phyloP scores from a whole-genome alignment of 768 basidiomycete species.

The Sarcomyxa edulis region DNA sequence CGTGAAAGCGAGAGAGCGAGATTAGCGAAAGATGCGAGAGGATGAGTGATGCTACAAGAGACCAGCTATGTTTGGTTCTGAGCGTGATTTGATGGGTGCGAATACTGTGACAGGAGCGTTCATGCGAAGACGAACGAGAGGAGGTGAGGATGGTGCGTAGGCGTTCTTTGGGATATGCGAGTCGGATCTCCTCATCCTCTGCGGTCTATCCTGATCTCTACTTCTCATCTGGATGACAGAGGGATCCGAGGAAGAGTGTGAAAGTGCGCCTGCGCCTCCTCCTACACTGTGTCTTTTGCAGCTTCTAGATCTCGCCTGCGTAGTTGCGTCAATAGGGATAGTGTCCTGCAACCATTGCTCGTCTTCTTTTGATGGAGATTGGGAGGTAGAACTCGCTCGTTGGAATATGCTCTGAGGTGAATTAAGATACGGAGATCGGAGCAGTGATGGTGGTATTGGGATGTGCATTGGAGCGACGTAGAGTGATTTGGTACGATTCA shows the following conservation, averaged over 20 bases:
- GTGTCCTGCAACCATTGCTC: conserved; percentile 65
- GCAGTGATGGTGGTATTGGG: conserved; percentile 58
- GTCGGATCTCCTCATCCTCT: conserved; percentile 3
- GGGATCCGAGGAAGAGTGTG: too few species aligned
- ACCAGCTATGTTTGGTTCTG: conserved; percentile 9
- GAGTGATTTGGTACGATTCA: conserved; percentile 30
- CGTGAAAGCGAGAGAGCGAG: too few species aligned
- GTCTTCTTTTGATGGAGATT: conserved; percentile 42
- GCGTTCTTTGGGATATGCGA: not conserved
- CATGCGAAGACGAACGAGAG: conserved; percentile 15
- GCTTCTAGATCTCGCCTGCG: too few species aligned
- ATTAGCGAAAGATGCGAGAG: too few species aligned
- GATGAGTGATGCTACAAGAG: not conserved
- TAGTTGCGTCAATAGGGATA: too few species aligned
- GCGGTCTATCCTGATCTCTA: too few species aligned
- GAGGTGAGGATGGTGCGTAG: conserved; percentile 18
- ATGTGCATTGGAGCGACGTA: conserved; percentile 28
- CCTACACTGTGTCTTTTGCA: too few species aligned
- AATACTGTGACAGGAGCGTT: not conserved
- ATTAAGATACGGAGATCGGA: conserved; percentile 48
- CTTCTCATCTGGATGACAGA: too few species aligned
- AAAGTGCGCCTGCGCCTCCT: too few species aligned
- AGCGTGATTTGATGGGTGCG: conserved; percentile 1
- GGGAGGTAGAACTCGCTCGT: conserved; percentile 25
- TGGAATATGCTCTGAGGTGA: conserved; percentile 46